Conservation (phyloP, 768 basidiomycete species). For the Tricholoma furcatifolium region DNA sequence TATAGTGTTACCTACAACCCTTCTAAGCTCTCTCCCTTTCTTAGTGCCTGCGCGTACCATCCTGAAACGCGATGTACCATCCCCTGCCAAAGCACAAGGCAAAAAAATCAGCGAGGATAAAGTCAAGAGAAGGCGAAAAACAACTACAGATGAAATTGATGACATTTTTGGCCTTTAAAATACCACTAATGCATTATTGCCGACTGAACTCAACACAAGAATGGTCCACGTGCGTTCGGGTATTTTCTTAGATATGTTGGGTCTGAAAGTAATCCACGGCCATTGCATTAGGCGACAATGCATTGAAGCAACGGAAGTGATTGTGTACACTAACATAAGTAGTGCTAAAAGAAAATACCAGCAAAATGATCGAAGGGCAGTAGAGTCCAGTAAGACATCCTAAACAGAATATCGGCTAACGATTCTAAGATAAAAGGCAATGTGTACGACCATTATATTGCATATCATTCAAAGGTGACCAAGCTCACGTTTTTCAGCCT, state of each 20-base stretch:
- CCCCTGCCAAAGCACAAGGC: neutral
- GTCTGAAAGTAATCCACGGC: too few relatives aligned
- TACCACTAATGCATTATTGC: neutral
- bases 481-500: conserved; percentile 3
- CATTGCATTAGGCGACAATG: conserved; percentile 7
- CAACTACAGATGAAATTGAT: conserved; percentile 59
- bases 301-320: conserved; percentile 8
- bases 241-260: too few relatives aligned
- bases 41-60: conserved; percentile 6
- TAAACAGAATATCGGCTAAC: conserved; percentile 28
- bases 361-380: conserved; percentile 21
- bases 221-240: too few relatives aligned
- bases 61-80: neutral
- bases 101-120: conserved; percentile 3
- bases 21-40: neutral
- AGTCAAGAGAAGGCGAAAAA: conserved; percentile 37
- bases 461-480: conserved; percentile 15
- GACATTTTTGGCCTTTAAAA: conserved; percentile 57
- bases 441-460: conserved; percentile 16
- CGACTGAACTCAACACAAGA: too few relatives aligned
- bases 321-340: conserved; percentile 6
- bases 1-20: neutral
- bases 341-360: conserved; percentile 20
- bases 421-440: conserved; percentile 26
- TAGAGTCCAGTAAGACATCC: conserved; percentile 17